A percentile compares a stretch with the other conserved stretches of the same genome.
phyloP scores from a whole-genome alignment of 2,329 filamentous ascomycete species.

The Neofusicoccum umdonicola region DNA sequence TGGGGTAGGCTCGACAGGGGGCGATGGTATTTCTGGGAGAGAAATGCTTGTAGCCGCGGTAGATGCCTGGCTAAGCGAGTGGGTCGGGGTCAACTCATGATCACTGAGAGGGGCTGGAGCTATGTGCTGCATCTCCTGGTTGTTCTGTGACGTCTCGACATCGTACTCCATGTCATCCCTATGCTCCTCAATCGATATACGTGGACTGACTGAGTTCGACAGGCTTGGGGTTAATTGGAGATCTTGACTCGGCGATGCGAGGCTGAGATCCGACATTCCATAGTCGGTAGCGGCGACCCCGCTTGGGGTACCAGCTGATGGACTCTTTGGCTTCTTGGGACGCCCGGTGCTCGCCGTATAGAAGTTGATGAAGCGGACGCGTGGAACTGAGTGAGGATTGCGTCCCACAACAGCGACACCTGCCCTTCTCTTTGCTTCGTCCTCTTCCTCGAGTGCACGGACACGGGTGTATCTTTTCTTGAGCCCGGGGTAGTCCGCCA shows the following conservation, averaged over 20 bases:
- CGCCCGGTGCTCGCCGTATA: slow-evolving; percentile 82
- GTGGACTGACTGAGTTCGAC: background rate
- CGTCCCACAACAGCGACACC: slow-evolving; percentile 27
- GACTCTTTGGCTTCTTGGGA: slow-evolving; percentile 53
- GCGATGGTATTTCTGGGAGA: slow-evolving; percentile 38
- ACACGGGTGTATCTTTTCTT: slow-evolving; percentile 68
- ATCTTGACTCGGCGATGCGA: background rate
- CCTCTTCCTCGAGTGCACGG: slow-evolving; percentile 68
- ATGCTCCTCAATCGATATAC: background rate
- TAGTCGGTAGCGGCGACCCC: background rate
- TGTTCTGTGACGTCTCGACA: background rate
- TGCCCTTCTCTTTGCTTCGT: slow-evolving; percentile 40
- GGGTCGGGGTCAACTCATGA: slow-evolving; percentile 2
- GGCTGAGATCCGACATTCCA: slow-evolving; percentile 11
- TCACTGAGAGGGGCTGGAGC: background rate
- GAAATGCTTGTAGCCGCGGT: background rate
- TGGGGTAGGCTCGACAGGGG: slow-evolving; percentile 51
- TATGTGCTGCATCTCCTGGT: background rate
- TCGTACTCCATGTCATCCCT: background rate
- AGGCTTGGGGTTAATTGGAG: background rate
- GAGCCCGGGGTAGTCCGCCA: slow-evolving; percentile 73
- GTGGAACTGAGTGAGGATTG: slow-evolving; percentile 34
- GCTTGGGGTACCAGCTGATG: slow-evolving; percentile 13
- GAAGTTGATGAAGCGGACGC: slow-evolving; percentile 82
- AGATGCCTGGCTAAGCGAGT: background rate